phyloP scores from a whole-genome alignment of 306 rosid genomes.

The Gynostemma pentaphyllum region DNA sequence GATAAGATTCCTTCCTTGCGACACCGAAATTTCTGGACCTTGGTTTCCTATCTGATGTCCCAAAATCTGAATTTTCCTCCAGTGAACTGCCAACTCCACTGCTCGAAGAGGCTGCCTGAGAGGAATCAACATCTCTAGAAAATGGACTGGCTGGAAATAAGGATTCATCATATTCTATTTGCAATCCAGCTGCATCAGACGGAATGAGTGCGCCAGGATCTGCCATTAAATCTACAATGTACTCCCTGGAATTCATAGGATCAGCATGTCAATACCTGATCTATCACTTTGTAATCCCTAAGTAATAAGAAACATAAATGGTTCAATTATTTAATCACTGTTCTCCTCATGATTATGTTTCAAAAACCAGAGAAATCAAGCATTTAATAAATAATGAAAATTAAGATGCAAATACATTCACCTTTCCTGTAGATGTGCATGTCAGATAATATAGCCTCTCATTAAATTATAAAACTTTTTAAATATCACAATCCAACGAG shows the following conservation, averaged over 20 bases:
- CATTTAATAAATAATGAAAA: slow-evolving; percentile 1
- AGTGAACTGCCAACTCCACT: slow-evolving; percentile 75
- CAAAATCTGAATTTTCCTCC: slow-evolving; percentile 53
- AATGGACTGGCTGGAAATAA: slow-evolving; percentile 46
- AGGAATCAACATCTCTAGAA: slow-evolving; percentile 70
- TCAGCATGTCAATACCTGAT: background rate
- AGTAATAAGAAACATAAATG: background rate
- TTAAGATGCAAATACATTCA: background rate
- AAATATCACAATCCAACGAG: background rate
- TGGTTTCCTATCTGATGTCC: slow-evolving; percentile 31
- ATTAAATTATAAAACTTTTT: background rate
- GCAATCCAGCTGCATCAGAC: slow-evolving; percentile 60
- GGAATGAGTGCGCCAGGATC: slow-evolving; percentile 99
- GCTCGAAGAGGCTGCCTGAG: slow-evolving; percentile 59
- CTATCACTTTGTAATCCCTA: background rate
- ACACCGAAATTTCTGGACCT: slow-evolving; percentile 31
- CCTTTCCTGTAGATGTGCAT: background rate
- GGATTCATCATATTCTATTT: slow-evolving; percentile 49
- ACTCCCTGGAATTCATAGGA: slow-evolving; percentile 76
- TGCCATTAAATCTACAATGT: slow-evolving; percentile 92
- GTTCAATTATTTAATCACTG: background rate
- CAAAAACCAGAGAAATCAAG: slow-evolving; percentile 2
- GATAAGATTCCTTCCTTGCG: slow-evolving; percentile 39
- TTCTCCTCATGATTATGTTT: background rate
- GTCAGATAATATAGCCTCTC: background rate